phyloP scores from a whole-genome alignment of 1,284 basidiomycete species.

The Ceratorhiza oryzae-sativae region DNA sequence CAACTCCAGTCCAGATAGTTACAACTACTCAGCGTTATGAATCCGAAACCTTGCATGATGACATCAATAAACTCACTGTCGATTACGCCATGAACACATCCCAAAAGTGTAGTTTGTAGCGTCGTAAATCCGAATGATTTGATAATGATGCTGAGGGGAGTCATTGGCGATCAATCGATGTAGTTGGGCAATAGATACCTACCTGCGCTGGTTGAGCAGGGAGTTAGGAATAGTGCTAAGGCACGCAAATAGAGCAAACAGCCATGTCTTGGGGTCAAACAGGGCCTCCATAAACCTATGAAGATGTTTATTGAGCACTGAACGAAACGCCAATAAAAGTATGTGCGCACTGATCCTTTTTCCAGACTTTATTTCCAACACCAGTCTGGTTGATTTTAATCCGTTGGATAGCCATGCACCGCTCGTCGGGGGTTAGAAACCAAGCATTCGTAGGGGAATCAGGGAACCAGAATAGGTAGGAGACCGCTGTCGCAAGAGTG shows the following conservation, averaged over 20 bases:
- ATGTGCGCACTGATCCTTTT: constrained; percentile 53
- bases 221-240: constrained; percentile 73
- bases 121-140: constrained; percentile 69
- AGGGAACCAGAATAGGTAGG: constrained; percentile 67
- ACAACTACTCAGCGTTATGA: constrained; percentile 50
- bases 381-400: constrained; percentile 60
- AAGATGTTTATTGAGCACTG: not conserved
- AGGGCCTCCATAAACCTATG: constrained; percentile 70
- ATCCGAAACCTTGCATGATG: not conserved
- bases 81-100: constrained; percentile 69
- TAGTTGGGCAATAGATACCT: not conserved
- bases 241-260: constrained; percentile 69
- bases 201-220: constrained; percentile 70
- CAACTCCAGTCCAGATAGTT: constrained; percentile 67
- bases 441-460: constrained; percentile 73
- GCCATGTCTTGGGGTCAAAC: constrained; percentile 72
- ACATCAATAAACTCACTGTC: constrained; percentile 54
- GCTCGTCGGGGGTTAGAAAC: constrained; percentile 70
- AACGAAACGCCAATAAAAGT: not conserved
- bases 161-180: not conserved
- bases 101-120: constrained; percentile 68
- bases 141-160: constrained; percentile 59
- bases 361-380: constrained; percentile 57
- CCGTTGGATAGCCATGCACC: constrained; percentile 67
- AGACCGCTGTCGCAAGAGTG: constrained; percentile 60